Evolutionary conservation across 2,329 filamentous ascomycete species (phyloP), one percentile per base, ranked within the genome.

Genomic region (Alternaria brassicicola): DNA sequence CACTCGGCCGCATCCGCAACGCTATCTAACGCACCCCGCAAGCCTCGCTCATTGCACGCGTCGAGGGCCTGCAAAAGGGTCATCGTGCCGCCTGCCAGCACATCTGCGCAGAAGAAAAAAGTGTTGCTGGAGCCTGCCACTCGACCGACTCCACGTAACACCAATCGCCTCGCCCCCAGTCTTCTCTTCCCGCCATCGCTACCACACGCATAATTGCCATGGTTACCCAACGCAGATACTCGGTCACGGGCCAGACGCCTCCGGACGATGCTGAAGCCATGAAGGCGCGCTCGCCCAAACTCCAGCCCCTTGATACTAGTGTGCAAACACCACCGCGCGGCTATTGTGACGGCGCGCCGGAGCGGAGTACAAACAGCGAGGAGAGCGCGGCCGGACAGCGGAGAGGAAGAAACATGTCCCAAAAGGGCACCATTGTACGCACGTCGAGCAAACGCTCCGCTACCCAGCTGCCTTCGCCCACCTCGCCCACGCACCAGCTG

Each of bases 391-490:
- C 61, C 21, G 63, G 61, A 30, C 67, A 62, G 41, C 51, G 51
- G 49, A 66, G 71, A 52, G 71, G 72, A n/a, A 67, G 71, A 23
- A 74, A 66, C 38, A 66, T 69, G 59, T 63, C 65, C 36, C 64
- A 70, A n/a, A 54, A 62, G 35, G 63, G 66, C 42, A 64, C 61
- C 23, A 56, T 68, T 30, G 68, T 63, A 33, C 68, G 73, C 41
- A 73, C 71, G 6, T 75, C 73, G 45, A 70, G 72, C 56, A 77
- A 77, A 55, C 72, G 74, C 21, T 76, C 74, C 8, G 74, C 74
- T 3, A 76, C 74, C 9, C 74, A 76, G 62, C 61, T 76, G 54
- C 74, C 74, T 26, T 75, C 74, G 56, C 73, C 73, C 49, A 75
- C 42, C 64, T 75, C 72, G 55, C 74, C 74, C 4, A 68, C 69